These are phyloP conservation scores for Delonix regia DNA, from an alignment of 306 rosid genomes.

Conservation along the genomic window DNA sequence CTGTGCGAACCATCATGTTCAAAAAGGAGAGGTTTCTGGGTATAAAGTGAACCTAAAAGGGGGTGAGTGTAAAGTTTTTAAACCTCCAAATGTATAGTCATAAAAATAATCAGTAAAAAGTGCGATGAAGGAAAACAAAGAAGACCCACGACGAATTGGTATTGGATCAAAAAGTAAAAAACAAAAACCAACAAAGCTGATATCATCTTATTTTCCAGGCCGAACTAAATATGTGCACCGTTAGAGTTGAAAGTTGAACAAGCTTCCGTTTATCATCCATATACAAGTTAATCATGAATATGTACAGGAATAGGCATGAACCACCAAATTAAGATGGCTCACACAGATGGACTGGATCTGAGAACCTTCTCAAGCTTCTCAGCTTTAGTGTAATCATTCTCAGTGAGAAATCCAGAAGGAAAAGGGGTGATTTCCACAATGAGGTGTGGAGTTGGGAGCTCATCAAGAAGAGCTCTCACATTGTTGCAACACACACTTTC, in stretches of 20 bases:
- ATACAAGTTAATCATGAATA: conserved; percentile 43
- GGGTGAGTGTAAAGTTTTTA: too few species aligned
- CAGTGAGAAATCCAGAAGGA: conserved; percentile 81
- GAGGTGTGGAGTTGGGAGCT: conserved; percentile 94
- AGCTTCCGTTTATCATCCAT: conserved; percentile 21
- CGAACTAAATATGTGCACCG: conserved; percentile 6
- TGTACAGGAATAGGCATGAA: conserved; percentile 41
- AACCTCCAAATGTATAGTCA: background rate
- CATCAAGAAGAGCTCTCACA: conserved; percentile 95
- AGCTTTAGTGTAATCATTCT: conserved; percentile 84
- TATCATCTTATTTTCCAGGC: background rate
- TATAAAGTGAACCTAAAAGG: too few species aligned
- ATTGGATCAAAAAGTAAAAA: background rate
- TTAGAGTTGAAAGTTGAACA: background rate
- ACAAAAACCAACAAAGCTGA: background rate
- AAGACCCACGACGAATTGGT: background rate
- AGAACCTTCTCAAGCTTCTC: conserved; percentile 92
- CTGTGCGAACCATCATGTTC: too few species aligned
- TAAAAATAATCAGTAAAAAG: background rate
- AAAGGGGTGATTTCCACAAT: conserved; percentile 84
- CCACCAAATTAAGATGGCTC: conserved; percentile 29
- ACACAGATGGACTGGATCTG: conserved; percentile 83
- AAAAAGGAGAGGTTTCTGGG: too few species aligned
- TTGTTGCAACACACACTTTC: conserved; percentile 98
- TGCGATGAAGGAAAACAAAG: background rate